Percentiles rank a stretch among this genome's conserved stretches.
Evolutionary conservation across 805 yeast genomes (phyloP).

Genomic region (Schizosaccharomyces cryophilus): DNA sequence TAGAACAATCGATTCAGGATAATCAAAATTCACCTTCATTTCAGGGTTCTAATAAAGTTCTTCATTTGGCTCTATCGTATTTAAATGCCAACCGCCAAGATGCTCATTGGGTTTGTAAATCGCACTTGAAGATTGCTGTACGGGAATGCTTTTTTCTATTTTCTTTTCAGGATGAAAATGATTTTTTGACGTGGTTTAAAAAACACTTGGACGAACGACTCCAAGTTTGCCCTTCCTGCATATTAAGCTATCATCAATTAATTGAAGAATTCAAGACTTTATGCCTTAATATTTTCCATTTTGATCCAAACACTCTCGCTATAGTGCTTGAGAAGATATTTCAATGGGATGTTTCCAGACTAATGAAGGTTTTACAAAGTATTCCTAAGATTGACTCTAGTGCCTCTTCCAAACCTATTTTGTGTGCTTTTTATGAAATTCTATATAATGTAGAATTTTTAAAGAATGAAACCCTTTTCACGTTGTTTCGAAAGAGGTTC

Average conservation of each 20-base stretch:
- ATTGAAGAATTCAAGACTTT: neutral
- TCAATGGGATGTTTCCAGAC: neutral
- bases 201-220: neutral
- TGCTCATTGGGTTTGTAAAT: neutral
- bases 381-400: neutral
- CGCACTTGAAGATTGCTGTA: neutral
- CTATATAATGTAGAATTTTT: neutral
- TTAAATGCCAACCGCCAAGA: neutral
- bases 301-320: neutral
- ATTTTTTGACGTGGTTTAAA: neutral
- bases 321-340: neutral
- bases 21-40: neutral
- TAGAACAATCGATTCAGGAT: neutral
- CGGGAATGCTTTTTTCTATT: neutral
- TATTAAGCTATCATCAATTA: neutral
- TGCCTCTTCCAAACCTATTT: neutral
- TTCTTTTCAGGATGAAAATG: neutral
- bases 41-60: neutral
- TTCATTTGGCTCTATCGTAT: neutral
- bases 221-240: neutral
- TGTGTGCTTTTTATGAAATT: neutral
- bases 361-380: neutral
- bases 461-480: neutral
- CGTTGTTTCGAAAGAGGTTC: neutral
- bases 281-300: neutral